Evolutionary conservation across 2,329 filamentous ascomycete species (phyloP).

Genomic region (Thelonectria rubi): DNA sequence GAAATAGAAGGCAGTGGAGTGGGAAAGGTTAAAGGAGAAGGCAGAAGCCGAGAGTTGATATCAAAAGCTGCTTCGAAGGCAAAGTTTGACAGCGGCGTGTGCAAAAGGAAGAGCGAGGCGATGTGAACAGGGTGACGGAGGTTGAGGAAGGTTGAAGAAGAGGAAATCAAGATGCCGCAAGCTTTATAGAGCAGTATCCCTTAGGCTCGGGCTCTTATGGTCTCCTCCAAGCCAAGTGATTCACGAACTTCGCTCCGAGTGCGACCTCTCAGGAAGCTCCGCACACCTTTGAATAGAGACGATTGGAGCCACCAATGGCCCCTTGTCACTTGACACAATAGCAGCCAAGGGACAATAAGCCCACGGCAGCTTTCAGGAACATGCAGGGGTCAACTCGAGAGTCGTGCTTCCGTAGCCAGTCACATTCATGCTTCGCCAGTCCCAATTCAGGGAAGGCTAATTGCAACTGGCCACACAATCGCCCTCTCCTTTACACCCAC

Average conservation of each 20-base stretch:
- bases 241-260: constrained; percentile 8
- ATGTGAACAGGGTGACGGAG: neutral
- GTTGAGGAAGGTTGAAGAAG: neutral
- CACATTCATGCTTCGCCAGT: neutral
- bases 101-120: constrained; percentile 1
- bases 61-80: neutral
- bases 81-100: neutral
- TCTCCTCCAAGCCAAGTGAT: constrained; percentile 5
- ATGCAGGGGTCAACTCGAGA: neutral
- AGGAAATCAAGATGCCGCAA: neutral
- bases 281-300: constrained; percentile 2
- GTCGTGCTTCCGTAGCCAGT: neutral
- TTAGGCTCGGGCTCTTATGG: neutral
- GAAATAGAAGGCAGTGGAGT: neutral
- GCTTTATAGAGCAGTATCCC: constrained; percentile 7
- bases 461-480: neutral
- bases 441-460: neutral
- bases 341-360: neutral
- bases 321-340: neutral
- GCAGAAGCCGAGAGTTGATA: too few relatives aligned
- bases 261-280: neutral
- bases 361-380: neutral
- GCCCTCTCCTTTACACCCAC: neutral
- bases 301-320: neutral
- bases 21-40: too few relatives aligned